Conservation (phyloP, 2,329 filamentous ascomycete species). For the Stromatinia cepivora region DNA sequence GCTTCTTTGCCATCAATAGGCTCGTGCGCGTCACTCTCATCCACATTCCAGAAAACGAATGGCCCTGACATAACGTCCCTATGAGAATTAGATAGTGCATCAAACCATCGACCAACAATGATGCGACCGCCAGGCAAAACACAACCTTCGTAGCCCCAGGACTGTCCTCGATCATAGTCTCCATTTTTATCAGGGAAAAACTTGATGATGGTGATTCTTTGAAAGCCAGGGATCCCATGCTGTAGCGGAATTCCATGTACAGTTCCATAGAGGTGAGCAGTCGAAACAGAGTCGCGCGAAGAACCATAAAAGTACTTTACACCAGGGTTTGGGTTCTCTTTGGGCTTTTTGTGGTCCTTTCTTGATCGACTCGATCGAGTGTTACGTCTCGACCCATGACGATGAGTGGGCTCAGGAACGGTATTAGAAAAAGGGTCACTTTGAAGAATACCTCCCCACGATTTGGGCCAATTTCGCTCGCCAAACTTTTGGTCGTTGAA, state of each 20-base stretch:
- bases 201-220: constrained; percentile 56
- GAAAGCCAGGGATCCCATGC: constrained; percentile 52
- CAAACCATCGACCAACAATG: constrained; percentile 54
- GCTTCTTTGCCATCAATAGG: constrained; percentile 30
- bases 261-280: constrained; percentile 46
- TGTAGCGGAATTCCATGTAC: constrained; percentile 52
- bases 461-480: constrained; percentile 30
- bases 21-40: constrained; percentile 25
- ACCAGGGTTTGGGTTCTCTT: constrained; percentile 14
- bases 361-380: constrained; percentile 12
- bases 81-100: constrained; percentile 26
- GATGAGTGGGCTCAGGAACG: neutral
- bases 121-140: constrained; percentile 49
- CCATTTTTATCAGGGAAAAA: constrained; percentile 40
- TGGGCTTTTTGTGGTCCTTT: neutral
- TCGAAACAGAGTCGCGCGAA: constrained; percentile 42
- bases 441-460: constrained; percentile 31
- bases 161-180: constrained; percentile 35
- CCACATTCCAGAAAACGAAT: constrained; percentile 43
- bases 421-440: constrained; percentile 33
- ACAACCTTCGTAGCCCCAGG: constrained; percentile 50
- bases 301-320: constrained; percentile 40
- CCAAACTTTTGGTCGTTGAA: constrained; percentile 32
- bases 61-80: constrained; percentile 36
- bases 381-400: neutral